Conservation (phyloP, 345 rosid genomes). For the sweet orange (Citrus sinensis) region DVS_A1.0 CM039161.1:5736001-5736500, state of each 20-base stretch:
- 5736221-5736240: not conserved
- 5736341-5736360: not conserved
- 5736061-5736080: constrained; percentile 35
- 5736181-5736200: not conserved
- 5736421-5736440: too few species aligned
- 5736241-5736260: not conserved
- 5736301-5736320: not conserved
- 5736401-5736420: not conserved
- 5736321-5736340: not conserved
- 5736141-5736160: constrained; percentile 94
- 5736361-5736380: not conserved
- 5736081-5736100: constrained; percentile 28
- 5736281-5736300: not conserved
- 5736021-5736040: constrained; percentile 17
- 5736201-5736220: not conserved
- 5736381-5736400: not conserved
- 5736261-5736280: not conserved
- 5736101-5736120: constrained; percentile 32
- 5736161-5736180: constrained; percentile 12
- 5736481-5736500: too few species aligned
- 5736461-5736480: too few species aligned
- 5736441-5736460: too few species aligned
- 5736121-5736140: constrained; percentile 74
- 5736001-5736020: constrained; percentile 46
- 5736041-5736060: constrained; percentile 36